Evolutionary conservation across 371 early-diverging fungal genomes (phyloP), one percentile per base, ranked within the genome.

Genomic region (Haplosporangium sp.): DNA sequence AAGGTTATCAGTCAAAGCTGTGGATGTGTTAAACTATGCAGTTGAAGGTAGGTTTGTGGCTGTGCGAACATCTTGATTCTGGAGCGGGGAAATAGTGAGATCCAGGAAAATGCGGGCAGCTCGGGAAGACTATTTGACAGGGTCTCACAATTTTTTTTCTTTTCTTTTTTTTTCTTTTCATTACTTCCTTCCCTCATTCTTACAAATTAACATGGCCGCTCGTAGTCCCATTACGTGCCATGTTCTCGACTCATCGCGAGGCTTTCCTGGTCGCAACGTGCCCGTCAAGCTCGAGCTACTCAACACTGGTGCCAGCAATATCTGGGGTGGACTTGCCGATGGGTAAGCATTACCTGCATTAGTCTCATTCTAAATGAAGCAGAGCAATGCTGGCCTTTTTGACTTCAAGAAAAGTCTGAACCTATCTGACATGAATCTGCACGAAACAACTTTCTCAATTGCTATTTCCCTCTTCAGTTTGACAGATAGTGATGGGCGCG

Each of bases 211-310:
- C 27, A 77, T 77, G 78, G 78, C 73, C 42, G 65, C 63, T 47
- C 69, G 77, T 48, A 91, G 92, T 63, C 93, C 93, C 64, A 92
- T 96, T 75, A 95, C 95, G 55, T 94, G 94, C 76, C 97, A 97
- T 83, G 92, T 97, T 44, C 91, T 97, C 45, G 94, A 95, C 81
- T 94, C 96, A 52, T 91, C 93, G 9, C 81, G 86, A 57, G 96
- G 97, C 69, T 77, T 77, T 53, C 96, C 97, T n/a, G 96, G 94
- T 7, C 73, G 87, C 58, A 88, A 91, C 57, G 92, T 96, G 34
- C 85, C 84, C 40, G 92, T 96, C 69, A 86, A 84, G 64, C 90
- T 95, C 64, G 89, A 93, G 76, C 79, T 83, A 60, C 76, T 86
- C 53, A 74, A 79, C 65, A 57, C 81, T 35, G 37, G 71, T n/a